Evolutionary conservation across 768 basidiomycete species (phyloP).

Genomic region (Aureoboletus auriporus): DNA sequence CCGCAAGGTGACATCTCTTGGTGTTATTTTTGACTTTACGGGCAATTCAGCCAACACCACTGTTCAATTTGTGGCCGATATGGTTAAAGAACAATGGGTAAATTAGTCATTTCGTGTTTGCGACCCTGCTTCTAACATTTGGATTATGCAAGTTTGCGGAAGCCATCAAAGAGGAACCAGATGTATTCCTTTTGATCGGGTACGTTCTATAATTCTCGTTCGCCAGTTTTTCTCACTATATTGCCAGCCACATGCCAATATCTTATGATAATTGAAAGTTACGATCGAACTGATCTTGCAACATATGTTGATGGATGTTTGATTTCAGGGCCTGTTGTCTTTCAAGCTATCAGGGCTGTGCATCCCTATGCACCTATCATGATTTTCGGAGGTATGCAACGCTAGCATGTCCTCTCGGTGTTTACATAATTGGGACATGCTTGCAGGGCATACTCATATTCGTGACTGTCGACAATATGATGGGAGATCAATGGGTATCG

Average conservation of each 20-base stretch:
- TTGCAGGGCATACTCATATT: constrained; percentile 46
- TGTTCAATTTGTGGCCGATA: constrained; percentile 65
- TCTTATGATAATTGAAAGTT: constrained; percentile 58
- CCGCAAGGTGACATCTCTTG: constrained; percentile 71
- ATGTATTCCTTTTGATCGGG: constrained; percentile 76
- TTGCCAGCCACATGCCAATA: constrained; percentile 79
- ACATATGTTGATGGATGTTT: background rate
- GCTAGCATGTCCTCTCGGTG: background rate
- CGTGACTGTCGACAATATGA: constrained; percentile 27
- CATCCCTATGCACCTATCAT: constrained; percentile 77
- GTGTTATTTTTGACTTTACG: constrained; percentile 74
- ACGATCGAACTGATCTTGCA: background rate
- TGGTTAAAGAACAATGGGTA: constrained; percentile 82
- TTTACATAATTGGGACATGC: background rate
- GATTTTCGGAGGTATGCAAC: constrained; percentile 64
- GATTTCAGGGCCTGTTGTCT: constrained; percentile 61
- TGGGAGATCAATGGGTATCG: constrained; percentile 40
- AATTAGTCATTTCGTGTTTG: constrained; percentile 5
- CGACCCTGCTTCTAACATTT: background rate
- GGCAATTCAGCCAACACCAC: constrained; percentile 69
- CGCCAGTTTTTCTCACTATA: background rate
- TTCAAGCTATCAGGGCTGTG: constrained; percentile 65
- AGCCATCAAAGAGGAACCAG: constrained; percentile 76
- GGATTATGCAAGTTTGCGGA: constrained; percentile 54
- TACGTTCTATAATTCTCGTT: constrained; percentile 23